Base-by-base conservation (phyloP, 2,329 filamentous ascomycete species). In the Alternaria gaisen region DNA sequence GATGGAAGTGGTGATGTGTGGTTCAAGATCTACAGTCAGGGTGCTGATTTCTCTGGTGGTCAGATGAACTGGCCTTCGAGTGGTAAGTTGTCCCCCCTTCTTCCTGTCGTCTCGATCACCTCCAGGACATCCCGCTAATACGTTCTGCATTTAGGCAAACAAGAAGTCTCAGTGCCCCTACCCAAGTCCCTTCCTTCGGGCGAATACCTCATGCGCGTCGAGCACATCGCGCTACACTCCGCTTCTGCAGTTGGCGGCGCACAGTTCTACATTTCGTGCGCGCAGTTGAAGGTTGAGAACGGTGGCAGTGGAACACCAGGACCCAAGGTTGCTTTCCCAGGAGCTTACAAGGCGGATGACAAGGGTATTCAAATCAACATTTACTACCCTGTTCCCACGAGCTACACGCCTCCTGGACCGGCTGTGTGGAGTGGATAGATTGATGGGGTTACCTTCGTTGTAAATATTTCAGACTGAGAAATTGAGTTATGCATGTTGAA, bases 181-280 rank as follows among this genome's bases (percentile, higher is more conserved):
- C 82, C 82, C 5, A 73, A 70, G 28, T 72, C 70, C 26, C 72
- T 77, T 2, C 81, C 82, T 1, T 67, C 71, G 1, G 82, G 82
- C 26, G 75, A 84, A 63, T 84, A 84, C 66, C 70, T 84, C 14
- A 68, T 84, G 20, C 73, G 82, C 9, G 75, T 80, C 40, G 82
- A 84, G 69, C 82, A 84, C 53, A 81, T 84, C 56, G 82, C 75
- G 2, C 70, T 83, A 36, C 82, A 83, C 64, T 74, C 76, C 51
- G 80, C 79, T 0, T 61, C 69, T 5, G 63, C 62, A 3, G 53
- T 59, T 8, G 71, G 71, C 1, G 78, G 78, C 16, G 78, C 78
- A 6, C 78, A 66, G 34, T 82, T 83, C 68, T 83, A 83, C 68
- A 77, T 82, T 36, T 75, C 75, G 3, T 83, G 82, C 67, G 80